These are phyloP conservation scores for Diaporthe eres DNA, from an alignment of 2,329 filamentous ascomycete species.

Conservation along the genomic window DNA sequence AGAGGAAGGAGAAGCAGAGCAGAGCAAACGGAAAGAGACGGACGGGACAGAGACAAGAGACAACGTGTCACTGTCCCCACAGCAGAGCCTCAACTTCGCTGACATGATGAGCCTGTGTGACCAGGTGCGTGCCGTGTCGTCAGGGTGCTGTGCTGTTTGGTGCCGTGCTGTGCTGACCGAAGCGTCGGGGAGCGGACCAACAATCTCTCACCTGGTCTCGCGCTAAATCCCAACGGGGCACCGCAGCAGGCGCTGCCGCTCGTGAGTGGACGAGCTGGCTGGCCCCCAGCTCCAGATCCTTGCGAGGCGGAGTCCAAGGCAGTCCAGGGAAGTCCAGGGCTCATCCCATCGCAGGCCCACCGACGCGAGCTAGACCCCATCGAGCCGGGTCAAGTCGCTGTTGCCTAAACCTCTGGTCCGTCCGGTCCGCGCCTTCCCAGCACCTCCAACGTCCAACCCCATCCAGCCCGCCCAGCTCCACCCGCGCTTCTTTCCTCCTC, in stretches of 20 bases:
- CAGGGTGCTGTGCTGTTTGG: neutral
- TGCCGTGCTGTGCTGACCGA: conserved; percentile 20
- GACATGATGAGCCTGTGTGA: conserved; percentile 10
- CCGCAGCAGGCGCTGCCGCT: neutral
- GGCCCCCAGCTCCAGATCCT: conserved; percentile 24
- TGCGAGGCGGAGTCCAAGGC: conserved; percentile 36
- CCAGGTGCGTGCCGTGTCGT: neutral
- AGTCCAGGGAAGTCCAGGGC: conserved; percentile 23
- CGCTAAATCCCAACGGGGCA: conserved; percentile 13
- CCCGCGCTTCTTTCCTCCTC: conserved; percentile 29
- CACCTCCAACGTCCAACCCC: conserved; percentile 22
- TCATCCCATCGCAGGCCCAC: conserved; percentile 24
- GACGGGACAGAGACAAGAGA: conserved; percentile 9
- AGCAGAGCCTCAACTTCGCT: conserved; percentile 33
- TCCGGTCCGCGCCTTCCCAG: conserved; percentile 28
- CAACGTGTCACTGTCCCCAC: conserved; percentile 27
- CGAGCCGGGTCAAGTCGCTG: conserved; percentile 21
- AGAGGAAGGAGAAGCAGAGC: neutral
- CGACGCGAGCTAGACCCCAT: conserved; percentile 24
- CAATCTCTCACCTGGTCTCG: conserved; percentile 18
- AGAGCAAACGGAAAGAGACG: conserved; percentile 2
- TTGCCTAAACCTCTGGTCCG: conserved; percentile 34
- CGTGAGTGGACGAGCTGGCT: conserved; percentile 10
- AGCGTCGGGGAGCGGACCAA: conserved; percentile 24
- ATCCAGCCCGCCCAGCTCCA: conserved; percentile 20